These are phyloP conservation scores for Aspergillus cristatus DNA, from an alignment of 495 filamentous ascomycete species.

Conservation along the genomic window DNA sequence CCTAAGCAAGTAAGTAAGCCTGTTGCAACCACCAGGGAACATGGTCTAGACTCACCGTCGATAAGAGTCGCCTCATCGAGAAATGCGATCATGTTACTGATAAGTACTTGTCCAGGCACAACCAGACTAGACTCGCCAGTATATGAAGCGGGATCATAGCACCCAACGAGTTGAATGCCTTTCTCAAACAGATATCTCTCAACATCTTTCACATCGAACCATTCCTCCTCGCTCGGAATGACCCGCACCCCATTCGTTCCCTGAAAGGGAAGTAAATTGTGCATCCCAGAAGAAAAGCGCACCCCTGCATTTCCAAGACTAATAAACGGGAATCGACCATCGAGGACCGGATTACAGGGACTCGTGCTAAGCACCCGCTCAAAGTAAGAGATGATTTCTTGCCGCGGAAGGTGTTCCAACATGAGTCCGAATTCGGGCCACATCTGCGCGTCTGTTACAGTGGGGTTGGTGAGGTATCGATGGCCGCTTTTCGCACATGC, in stretches of 20 bases:
- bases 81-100: not conserved
- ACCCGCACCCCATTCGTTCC: constrained; percentile 10
- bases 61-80: constrained; percentile 1
- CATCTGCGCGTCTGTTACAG: constrained; percentile 6
- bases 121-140: not conserved
- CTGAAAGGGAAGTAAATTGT: constrained; percentile 3
- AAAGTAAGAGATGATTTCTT: constrained; percentile 8
- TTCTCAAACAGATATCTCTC: constrained; percentile 9
- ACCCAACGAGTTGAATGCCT: constrained; percentile 1
- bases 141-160: not conserved
- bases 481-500: constrained; percentile 10
- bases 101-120: not conserved
- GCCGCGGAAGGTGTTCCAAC: constrained; percentile 7
- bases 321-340: constrained; percentile 12
- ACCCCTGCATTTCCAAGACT: constrained; percentile 11
- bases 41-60: not conserved
- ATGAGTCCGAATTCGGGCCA: constrained; percentile 11
- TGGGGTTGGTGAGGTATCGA: constrained; percentile 2
- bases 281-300: constrained; percentile 2
- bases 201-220: constrained; percentile 16
- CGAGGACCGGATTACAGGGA: constrained; percentile 9
- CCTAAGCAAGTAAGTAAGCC: constrained; percentile 2
- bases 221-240: constrained; percentile 10
- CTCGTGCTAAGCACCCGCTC: constrained; percentile 3
- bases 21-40: not conserved